These are phyloP conservation scores for Cicer pinnatifidum DNA, from an alignment of 306 rosid species.

Conservation along the genomic window DNA sequence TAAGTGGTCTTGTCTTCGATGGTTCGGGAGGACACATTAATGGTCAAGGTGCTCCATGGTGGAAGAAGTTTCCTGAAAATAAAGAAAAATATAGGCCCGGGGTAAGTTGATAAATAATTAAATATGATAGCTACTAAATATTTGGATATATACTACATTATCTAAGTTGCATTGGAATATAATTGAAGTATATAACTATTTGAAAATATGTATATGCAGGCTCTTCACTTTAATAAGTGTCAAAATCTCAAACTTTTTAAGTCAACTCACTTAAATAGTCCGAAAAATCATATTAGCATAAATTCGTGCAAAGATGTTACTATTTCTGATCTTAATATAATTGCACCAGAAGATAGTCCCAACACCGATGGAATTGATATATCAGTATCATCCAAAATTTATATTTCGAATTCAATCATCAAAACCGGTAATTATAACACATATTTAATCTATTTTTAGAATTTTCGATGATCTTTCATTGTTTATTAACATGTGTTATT, in stretches of 20 bases:
- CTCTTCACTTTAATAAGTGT: slow-evolving; percentile 26
- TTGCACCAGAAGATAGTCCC: slow-evolving; percentile 58
- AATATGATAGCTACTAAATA: not conserved
- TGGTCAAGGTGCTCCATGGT: slow-evolving; percentile 65
- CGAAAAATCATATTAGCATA: slow-evolving; percentile 50
- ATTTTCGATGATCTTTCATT: not conserved
- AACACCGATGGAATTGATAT: slow-evolving; percentile 67
- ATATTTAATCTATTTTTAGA: not conserved
- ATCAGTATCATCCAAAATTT: slow-evolving; percentile 32
- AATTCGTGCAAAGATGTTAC: not conserved
- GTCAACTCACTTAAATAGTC: slow-evolving; percentile 43
- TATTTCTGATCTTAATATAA: slow-evolving; percentile 37
- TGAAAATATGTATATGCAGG: slow-evolving; percentile 38
- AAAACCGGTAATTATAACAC: slow-evolving; percentile 43
- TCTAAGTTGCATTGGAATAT: not conserved
- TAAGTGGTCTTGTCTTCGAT: slow-evolving; percentile 46
- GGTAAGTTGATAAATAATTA: slow-evolving; percentile 32
- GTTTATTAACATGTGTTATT: too few relatives aligned
- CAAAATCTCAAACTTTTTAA: slow-evolving; percentile 33
- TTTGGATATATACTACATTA: not conserved
- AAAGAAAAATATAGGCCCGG: slow-evolving; percentile 17
- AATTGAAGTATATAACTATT: not conserved
- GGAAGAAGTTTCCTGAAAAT: slow-evolving; percentile 30
- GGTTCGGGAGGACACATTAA: slow-evolving; percentile 53
- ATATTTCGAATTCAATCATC: slow-evolving; percentile 32